A percentile compares a stretch with the other conserved stretches of the same genome.
Conservation (phyloP, 1,139 yeast species). For the Yamadazyma conglobata region DNA sequence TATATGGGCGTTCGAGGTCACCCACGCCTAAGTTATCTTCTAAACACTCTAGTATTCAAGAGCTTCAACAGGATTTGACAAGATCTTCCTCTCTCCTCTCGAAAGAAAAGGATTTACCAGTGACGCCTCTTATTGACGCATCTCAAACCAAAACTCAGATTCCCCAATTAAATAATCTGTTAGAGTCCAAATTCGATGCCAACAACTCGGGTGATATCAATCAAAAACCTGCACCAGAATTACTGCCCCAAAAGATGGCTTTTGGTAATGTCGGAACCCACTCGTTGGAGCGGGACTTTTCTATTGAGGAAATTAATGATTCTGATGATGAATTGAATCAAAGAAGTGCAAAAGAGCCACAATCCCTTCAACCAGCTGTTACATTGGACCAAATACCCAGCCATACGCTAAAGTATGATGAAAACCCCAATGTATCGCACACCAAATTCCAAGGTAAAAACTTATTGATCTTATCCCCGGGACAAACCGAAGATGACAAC, state of each 20-base stretch:
- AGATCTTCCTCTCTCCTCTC: conserved; percentile 18
- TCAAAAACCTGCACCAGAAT: not conserved
- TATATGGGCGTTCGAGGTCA: conserved; percentile 20
- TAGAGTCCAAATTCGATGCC: too few species aligned
- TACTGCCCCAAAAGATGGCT: conserved; percentile 1
- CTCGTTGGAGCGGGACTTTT: conserved; percentile 22
- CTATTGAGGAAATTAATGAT: conserved; percentile 43
- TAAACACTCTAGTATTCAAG: conserved; percentile 9
- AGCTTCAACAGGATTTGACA: conserved; percentile 8
- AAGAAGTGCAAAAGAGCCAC: not conserved
- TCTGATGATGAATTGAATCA: conserved; percentile 34
- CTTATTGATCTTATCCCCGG: conserved; percentile 40
- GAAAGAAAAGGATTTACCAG: conserved; percentile 31
- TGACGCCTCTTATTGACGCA: conserved; percentile 21
- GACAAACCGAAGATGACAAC: conserved; percentile 22
- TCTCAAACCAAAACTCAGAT: not conserved
- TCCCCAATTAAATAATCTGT: not conserved
- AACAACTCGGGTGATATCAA: too few species aligned
- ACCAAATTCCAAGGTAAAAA: conserved; percentile 27
- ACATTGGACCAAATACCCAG: conserved; percentile 5
- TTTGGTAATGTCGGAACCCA: too few species aligned
- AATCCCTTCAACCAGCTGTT: conserved; percentile 14
- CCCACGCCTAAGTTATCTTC: conserved; percentile 16
- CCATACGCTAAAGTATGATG: conserved; percentile 2
- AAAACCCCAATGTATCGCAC: conserved; percentile 12